A percentile compares a stretch with the other conserved stretches of the same genome.
These are phyloP conservation scores for Teunomyces funiuensis DNA, from an alignment of 805 yeast genomes.

Conservation along the genomic window DNA sequence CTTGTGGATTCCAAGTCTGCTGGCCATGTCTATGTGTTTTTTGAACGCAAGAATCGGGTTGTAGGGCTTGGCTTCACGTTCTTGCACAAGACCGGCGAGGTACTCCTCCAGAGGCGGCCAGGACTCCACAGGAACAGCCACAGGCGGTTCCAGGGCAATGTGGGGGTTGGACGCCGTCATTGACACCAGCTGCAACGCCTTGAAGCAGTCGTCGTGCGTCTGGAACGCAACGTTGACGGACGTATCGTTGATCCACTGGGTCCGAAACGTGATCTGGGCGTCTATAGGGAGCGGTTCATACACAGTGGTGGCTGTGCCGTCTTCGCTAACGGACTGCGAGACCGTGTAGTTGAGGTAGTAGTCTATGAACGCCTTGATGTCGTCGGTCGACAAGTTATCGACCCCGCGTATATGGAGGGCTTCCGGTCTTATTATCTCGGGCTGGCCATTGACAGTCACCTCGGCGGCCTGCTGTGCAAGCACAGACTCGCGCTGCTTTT, in stretches of 20 bases:
- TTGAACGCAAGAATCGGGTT: slow-evolving; percentile 34
- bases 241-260: slow-evolving; percentile 70
- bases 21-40: slow-evolving; percentile 29
- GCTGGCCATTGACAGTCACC: slow-evolving; percentile 29
- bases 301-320: slow-evolving; percentile 10
- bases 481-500: slow-evolving; percentile 29
- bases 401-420: slow-evolving; percentile 59
- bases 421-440: slow-evolving; percentile 42
- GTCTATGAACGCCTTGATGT: slow-evolving; percentile 57
- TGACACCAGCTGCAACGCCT: slow-evolving; percentile 19
- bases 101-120: slow-evolving; percentile 4
- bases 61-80: slow-evolving; percentile 43
- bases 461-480: slow-evolving; percentile 34
- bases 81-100: slow-evolving; percentile 21
- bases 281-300: slow-evolving; percentile 27
- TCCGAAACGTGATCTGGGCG: slow-evolving; percentile 36
- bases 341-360: slow-evolving; percentile 38
- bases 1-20: slow-evolving; percentile 24
- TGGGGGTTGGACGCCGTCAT: neutral
- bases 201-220: slow-evolving; percentile 39
- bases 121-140: neutral
- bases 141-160: neutral
- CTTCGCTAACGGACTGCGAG: slow-evolving; percentile 13
- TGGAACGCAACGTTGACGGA: slow-evolving; percentile 56
- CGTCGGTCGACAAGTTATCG: slow-evolving; percentile 59